phyloP scores from a whole-genome alignment of 768 basidiomycete genomes.

The Podaxis sp. region DNA sequence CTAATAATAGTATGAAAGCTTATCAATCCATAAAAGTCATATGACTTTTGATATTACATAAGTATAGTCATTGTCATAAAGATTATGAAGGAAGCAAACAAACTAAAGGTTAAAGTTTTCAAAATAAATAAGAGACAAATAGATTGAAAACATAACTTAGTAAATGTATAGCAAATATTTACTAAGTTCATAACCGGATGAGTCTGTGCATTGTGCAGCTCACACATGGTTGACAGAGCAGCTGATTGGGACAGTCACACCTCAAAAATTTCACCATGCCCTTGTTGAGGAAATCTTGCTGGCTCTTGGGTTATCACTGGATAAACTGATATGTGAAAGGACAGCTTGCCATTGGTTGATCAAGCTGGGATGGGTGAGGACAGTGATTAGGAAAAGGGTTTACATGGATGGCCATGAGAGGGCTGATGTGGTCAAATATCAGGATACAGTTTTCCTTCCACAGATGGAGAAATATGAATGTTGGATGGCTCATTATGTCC shows the following conservation, averaged over 20 bases:
- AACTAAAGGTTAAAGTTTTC: too few species aligned
- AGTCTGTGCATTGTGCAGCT: constrained; percentile 28
- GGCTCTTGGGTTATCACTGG: constrained; percentile 24
- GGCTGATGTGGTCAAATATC: constrained; percentile 34
- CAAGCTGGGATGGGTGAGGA: constrained; percentile 29
- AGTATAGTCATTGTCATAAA: too few species aligned
- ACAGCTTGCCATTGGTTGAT: constrained; percentile 39
- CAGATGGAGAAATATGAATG: constrained; percentile 20
- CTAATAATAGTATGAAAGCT: too few species aligned
- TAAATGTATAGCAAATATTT: too few species aligned
- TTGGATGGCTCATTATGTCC: constrained; percentile 19
- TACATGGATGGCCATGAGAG: constrained; percentile 25
- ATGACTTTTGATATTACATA: too few species aligned
- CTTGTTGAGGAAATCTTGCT: constrained; percentile 30
- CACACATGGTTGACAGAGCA: constrained; percentile 28
- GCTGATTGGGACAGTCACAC: constrained; percentile 32
- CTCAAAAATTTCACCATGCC: constrained; percentile 20
- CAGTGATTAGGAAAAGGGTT: constrained; percentile 29
- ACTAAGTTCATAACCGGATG: constrained; percentile 14
- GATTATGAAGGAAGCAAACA: too few species aligned
- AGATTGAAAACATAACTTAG: too few species aligned
- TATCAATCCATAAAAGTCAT: too few species aligned
- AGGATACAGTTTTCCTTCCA: constrained; percentile 25
- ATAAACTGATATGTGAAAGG: constrained; percentile 23
- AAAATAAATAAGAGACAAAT: too few species aligned